Base-by-base conservation (phyloP, 768 basidiomycete species). In the Cystofilobasidium ferigula region DNA sequence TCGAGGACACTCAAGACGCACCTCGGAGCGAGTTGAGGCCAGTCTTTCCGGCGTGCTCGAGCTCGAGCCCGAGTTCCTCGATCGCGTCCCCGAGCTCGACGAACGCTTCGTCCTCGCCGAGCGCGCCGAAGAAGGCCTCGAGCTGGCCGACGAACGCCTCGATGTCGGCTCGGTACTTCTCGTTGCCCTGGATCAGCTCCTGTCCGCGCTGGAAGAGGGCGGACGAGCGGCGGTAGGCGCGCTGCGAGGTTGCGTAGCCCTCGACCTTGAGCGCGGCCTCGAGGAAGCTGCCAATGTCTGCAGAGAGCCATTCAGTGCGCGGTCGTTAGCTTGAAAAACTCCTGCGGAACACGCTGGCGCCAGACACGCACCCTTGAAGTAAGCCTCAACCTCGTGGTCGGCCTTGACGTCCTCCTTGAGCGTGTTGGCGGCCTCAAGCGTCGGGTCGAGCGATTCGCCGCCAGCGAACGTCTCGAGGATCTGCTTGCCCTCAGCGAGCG, bases 121-220 rank as follows among this genome's bases (percentile, higher is more conserved):
- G 57, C 35, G 76, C 78, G 61, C 71, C 62, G 57, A 72, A 69
- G 34, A 77, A 69, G 6, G 68, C 69, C 62, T 76, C 73, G 57
- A 77, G 71, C 69, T 76, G 71, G 64, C 72, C 71, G 68, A 76
- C 72, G n/a, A 77, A 64, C 28, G 64, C 70, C 34, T 59, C 57
- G 32, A 74, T 72, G 65, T 77, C 76, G n/a, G 63, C 62, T 64
- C 74, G 73, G 73, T 74, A 76, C 68, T 70, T 63, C 45, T 73
- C 70, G 73, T 78, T 78, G 53, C 70, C 70, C 16, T 70, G 60
- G 68, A 76, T 64, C 48, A 78, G 72, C 0, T 72, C 72, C 59
- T 78, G 74, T 7, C 76, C 76, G 61, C 76, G 74, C 67, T 78
- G 74, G 72, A 76, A 77, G 28, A 78, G 71, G 18, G 71, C 69